Conservation (phyloP, 2,329 filamentous ascomycete genomes). For the Neodidymelliopsis sp. region DNA sequence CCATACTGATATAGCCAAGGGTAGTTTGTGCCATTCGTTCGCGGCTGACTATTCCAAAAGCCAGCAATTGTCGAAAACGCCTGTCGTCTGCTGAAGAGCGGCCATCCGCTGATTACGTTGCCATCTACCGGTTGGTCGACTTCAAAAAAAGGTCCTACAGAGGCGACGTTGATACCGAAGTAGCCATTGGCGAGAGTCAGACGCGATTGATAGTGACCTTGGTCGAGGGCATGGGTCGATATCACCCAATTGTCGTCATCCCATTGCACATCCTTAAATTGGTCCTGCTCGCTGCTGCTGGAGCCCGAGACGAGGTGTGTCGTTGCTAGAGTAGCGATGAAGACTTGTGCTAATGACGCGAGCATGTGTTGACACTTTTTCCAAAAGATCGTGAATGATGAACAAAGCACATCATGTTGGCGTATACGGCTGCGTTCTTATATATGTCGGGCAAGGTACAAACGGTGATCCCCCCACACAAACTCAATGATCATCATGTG, state of each 20-base stretch:
- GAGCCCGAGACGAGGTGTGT: slow-evolving; percentile 14
- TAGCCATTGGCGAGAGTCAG: slow-evolving; percentile 65
- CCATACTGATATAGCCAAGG: slow-evolving; percentile 74
- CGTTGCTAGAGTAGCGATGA: slow-evolving; percentile 23
- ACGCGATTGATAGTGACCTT: slow-evolving; percentile 67
- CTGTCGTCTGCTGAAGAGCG: slow-evolving; percentile 68
- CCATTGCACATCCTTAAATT: slow-evolving; percentile 60
- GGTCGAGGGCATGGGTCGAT: slow-evolving; percentile 61
- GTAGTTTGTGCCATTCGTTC: slow-evolving; percentile 69
- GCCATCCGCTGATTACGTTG: slow-evolving; percentile 71
- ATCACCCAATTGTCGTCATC: slow-evolving; percentile 66
- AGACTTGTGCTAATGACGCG: slow-evolving; percentile 6
- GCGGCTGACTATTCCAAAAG: slow-evolving; percentile 69
- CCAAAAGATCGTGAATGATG: background rate
- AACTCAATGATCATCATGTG: slow-evolving; percentile 5
- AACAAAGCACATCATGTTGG: background rate
- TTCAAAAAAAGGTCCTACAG: slow-evolving; percentile 69
- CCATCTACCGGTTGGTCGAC: slow-evolving; percentile 59
- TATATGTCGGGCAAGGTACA: slow-evolving; percentile 1
- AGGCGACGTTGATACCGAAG: slow-evolving; percentile 68
- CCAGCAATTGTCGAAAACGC: slow-evolving; percentile 73
- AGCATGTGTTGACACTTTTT: slow-evolving; percentile 10
- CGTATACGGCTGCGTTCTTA: slow-evolving; percentile 1
- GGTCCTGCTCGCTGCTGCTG: slow-evolving; percentile 30
- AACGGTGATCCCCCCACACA: slow-evolving; percentile 5